phyloP scores from a whole-genome alignment of 768 basidiomycete genomes.

The Trametes cubensis region DNA sequence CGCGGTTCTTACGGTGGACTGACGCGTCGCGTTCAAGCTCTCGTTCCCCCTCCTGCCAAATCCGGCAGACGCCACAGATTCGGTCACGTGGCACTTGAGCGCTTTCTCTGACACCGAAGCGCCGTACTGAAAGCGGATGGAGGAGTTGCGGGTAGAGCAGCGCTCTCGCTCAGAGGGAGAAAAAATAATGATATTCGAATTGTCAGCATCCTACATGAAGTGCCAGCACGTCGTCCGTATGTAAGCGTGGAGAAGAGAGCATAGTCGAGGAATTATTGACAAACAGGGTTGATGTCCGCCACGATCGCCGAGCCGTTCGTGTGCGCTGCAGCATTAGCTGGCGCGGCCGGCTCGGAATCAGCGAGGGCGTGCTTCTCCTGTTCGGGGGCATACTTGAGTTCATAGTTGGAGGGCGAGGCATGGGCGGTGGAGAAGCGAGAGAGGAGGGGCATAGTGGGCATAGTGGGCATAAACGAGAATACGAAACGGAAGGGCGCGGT shows the following conservation, averaged over 20 bases:
- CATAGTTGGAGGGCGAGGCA: constrained; percentile 14
- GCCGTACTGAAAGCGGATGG: constrained; percentile 19
- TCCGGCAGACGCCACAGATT: constrained; percentile 15
- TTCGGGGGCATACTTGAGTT: constrained; percentile 19
- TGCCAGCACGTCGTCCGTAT: constrained; percentile 49
- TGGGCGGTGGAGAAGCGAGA: constrained; percentile 15
- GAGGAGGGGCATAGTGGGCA: constrained; percentile 26
- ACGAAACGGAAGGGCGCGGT: constrained; percentile 38
- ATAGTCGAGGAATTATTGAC: constrained; percentile 48
- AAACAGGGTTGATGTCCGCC: constrained; percentile 46
- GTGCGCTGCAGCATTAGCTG: not conserved
- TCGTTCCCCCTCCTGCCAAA: constrained; percentile 23
- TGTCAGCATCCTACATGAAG: constrained; percentile 44
- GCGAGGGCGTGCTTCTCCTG: constrained; percentile 20
- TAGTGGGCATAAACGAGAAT: constrained; percentile 33
- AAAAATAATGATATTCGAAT: constrained; percentile 29
- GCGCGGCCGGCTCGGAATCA: not conserved
- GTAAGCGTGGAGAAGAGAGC: constrained; percentile 41
- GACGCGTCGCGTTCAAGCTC: constrained; percentile 39
- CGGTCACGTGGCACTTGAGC: constrained; percentile 20
- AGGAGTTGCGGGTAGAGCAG: not conserved
- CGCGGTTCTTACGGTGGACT: constrained; percentile 30
- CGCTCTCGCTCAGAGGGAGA: constrained; percentile 12
- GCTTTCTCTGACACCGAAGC: constrained; percentile 1
- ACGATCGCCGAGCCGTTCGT: constrained; percentile 19